Conservation (phyloP, 1,284 basidiomycete genomes). For the Sanghuangporus weigelae region DNA sequence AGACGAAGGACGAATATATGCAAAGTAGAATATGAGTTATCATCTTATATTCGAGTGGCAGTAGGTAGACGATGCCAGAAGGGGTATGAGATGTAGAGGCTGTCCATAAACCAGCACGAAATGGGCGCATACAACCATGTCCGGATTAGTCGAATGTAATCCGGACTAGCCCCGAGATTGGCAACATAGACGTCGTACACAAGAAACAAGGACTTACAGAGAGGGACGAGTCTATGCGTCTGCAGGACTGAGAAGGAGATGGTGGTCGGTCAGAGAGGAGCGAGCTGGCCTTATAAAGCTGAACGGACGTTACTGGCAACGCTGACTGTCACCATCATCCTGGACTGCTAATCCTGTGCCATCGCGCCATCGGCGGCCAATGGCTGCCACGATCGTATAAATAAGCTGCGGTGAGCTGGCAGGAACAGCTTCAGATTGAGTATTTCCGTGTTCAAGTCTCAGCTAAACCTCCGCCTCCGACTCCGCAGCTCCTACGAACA, state of each 20-base stretch:
- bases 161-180: neutral
- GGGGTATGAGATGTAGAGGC: neutral
- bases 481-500: too few species aligned
- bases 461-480: too few species aligned
- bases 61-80: neutral
- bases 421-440: neutral
- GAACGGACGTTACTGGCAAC: neutral
- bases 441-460: neutral
- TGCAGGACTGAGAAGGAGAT: neutral
- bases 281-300: neutral
- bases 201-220: neutral
- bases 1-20: neutral
- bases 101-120: neutral
- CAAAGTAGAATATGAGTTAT: neutral
- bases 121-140: neutral
- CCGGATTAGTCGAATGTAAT: neutral
- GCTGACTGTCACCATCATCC: neutral
- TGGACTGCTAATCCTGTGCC: neutral
- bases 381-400: neutral
- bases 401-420: neutral
- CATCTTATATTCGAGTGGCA: neutral
- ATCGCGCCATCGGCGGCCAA: neutral
- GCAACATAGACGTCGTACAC: neutral
- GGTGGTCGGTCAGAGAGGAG: neutral
- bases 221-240: neutral